Base-by-base conservation (phyloP, 345 rosid species). In the Mallotus nudiflorus region DNA sequence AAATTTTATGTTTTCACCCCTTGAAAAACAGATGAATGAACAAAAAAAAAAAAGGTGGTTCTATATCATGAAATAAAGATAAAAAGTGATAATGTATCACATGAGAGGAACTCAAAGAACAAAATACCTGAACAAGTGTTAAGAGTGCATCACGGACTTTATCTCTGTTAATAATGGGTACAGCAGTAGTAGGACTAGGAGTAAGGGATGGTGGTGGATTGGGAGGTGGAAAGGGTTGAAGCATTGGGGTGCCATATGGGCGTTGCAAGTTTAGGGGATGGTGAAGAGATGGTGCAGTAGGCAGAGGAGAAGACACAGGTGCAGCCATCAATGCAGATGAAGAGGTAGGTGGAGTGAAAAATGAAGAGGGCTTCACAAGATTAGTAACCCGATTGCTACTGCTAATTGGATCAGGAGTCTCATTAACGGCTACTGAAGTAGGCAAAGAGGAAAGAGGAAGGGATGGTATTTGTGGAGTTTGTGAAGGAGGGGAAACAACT, bases 211-310 rank as follows among this genome's bases (percentile, higher is more conserved):
- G 81, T 20, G 94, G 86, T 73, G 89, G 89, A 54, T 71, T 71
- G 29, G 91, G 88, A 35, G 95, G 91, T 52, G 91, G 89, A 67
- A 89, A 87, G 37, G 91, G 91, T 77, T 89, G 88, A 78, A 85
- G 91, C 83, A 89, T 35, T 62, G 89, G 91, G 40, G 86, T 70
- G 61, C 91, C 89, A 68, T 85, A 81, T 6, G 88, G 87, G 24
- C 86, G 88, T 71, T 81, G 90, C 77, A 80, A 68, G 78, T 70
- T 85, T 64, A 85, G 24, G 66, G 87, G 80, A 69, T 86, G 82
- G 45, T 80, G 79, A 61, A 80, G 74, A 70, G 88, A 68, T 68
- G 79, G 58, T 29, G 77, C 74, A 33, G 78, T 60, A 49, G 85
- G 83, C 64, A 62, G 45, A 60, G 90, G 55, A 62, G 91, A 69